Evolutionary conservation across 805 yeast species (phyloP).

Genomic region (Groenewaldozyma salmanticensis): DNA sequence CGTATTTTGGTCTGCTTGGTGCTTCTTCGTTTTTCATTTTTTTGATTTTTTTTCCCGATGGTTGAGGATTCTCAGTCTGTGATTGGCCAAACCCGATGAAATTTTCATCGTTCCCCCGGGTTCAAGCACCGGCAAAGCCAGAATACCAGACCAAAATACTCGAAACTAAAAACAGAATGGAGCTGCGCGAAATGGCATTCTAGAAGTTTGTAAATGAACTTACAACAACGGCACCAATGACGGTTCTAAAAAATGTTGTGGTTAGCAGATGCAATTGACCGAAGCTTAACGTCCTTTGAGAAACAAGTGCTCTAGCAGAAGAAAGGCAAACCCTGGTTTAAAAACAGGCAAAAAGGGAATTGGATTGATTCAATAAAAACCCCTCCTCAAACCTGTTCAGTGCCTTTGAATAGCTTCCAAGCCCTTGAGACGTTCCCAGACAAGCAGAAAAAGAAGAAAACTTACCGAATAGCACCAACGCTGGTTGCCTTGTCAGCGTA

Average conservation of each 20-base stretch:
- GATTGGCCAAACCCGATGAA: constrained; percentile 9
- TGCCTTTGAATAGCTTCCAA: too few species aligned
- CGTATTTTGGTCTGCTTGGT: too few species aligned
- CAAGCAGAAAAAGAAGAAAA: constrained; percentile 24
- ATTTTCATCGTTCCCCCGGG: constrained; percentile 1
- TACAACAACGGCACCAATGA: constrained; percentile 96
- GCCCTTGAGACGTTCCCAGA: too few species aligned
- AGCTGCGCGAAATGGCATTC: too few species aligned
- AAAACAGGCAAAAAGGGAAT: too few species aligned
- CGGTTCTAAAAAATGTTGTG: constrained; percentile 49
- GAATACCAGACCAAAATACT: background rate
- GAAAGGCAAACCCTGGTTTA: background rate
- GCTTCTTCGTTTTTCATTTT: too few species aligned
- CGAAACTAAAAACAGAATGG: background rate
- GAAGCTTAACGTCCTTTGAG: background rate
- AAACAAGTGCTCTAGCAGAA: background rate
- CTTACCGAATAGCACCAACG: constrained; percentile 80
- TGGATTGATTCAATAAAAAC: too few species aligned
- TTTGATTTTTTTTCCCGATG: too few species aligned
- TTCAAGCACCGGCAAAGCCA: too few species aligned
- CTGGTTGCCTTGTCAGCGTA: constrained; percentile 61
- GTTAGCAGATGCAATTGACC: background rate
- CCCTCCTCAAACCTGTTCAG: too few species aligned
- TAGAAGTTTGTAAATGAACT: too few species aligned
- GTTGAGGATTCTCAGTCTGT: constrained; percentile 3